Evolutionary conservation across 176 grass and related monocot genomes (phyloP).

Genomic region (Oryza meyeriana): DNA sequence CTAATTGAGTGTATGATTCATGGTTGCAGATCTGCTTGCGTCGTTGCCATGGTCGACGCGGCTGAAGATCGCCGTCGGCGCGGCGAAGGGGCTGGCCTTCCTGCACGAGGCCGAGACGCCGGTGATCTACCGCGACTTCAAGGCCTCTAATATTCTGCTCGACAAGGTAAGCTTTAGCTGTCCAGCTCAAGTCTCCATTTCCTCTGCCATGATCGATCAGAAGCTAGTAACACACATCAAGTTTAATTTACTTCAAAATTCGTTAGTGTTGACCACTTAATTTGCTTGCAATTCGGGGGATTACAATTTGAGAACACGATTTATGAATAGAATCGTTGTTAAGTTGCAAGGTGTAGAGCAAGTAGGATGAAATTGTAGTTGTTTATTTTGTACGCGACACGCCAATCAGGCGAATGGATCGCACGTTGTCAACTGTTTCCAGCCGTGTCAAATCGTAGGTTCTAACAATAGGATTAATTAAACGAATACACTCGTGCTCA

Average conservation of each 20-base stretch:
- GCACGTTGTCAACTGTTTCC: slow-evolving; percentile 27
- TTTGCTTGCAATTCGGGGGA: not conserved
- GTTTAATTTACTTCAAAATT: not conserved
- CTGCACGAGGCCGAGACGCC: slow-evolving; percentile 76
- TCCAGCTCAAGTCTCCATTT: not conserved
- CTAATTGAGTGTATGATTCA: not conserved
- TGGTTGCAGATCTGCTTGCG: slow-evolving; percentile 44
- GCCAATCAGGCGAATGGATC: not conserved
- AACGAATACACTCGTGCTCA: not conserved
- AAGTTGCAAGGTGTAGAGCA: not conserved
- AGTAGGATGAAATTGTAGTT: not conserved
- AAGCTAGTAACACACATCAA: not conserved
- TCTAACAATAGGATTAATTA: not conserved
- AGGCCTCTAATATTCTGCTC: slow-evolving; percentile 72
- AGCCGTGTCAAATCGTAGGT: slow-evolving; percentile 14
- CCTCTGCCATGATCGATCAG: not conserved
- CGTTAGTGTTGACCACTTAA: not conserved
- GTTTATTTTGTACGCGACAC: slow-evolving; percentile 12
- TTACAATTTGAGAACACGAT: not conserved
- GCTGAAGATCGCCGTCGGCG: slow-evolving; percentile 86
- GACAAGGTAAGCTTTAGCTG: slow-evolving; percentile 41
- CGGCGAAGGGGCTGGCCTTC: slow-evolving; percentile 87
- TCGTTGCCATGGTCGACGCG: slow-evolving; percentile 81
- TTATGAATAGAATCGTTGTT: not conserved
- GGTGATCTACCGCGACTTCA: slow-evolving; percentile 85